A percentile compares a stretch with the other conserved stretches of the same genome.
These are phyloP conservation scores for Cercospora sp. DNA, from an alignment of 2,329 filamentous ascomycete genomes.

Conservation along the genomic window DNA sequence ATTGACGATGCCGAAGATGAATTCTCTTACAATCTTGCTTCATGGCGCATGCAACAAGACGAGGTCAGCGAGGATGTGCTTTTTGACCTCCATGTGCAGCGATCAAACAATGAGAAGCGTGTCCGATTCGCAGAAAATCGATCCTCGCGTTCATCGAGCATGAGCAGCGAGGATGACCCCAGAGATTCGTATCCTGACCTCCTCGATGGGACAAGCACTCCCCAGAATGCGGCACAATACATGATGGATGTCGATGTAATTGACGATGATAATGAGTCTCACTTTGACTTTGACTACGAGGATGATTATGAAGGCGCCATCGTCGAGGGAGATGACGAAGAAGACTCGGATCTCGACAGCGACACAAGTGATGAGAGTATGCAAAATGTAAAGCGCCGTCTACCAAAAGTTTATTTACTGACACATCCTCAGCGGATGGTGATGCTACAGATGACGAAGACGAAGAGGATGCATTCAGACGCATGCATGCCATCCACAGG, in stretches of 20 bases:
- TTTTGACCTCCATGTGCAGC: constrained; percentile 25
- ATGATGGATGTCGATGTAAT: constrained; percentile 30
- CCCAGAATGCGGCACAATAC: constrained; percentile 21
- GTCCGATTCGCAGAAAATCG: constrained; percentile 40
- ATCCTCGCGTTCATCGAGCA: constrained; percentile 36
- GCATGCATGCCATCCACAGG: constrained; percentile 13
- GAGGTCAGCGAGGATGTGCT: constrained; percentile 19
- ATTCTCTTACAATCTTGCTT: constrained; percentile 25
- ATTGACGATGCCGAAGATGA: constrained; percentile 33
- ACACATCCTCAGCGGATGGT: constrained; percentile 35
- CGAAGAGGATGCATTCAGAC: constrained; percentile 36
- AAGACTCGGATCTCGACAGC: constrained; percentile 34
- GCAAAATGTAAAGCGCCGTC: constrained; percentile 17
- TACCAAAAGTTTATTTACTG: constrained; percentile 24
- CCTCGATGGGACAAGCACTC: constrained; percentile 34
- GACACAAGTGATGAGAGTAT: constrained; percentile 38
- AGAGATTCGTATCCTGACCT: constrained; percentile 40
- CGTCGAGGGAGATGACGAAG: constrained; percentile 32
- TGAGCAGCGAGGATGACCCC: constrained; percentile 37
- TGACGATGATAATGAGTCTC: constrained; percentile 36
- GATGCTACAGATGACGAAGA: constrained; percentile 41
- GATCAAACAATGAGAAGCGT: constrained; percentile 34
- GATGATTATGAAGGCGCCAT: constrained; percentile 36
- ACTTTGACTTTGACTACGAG: constrained; percentile 40
- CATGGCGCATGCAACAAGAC: constrained; percentile 29